Base-by-base conservation (phyloP, 106 monocot species). In the Apostasia ramifera region DNA sequence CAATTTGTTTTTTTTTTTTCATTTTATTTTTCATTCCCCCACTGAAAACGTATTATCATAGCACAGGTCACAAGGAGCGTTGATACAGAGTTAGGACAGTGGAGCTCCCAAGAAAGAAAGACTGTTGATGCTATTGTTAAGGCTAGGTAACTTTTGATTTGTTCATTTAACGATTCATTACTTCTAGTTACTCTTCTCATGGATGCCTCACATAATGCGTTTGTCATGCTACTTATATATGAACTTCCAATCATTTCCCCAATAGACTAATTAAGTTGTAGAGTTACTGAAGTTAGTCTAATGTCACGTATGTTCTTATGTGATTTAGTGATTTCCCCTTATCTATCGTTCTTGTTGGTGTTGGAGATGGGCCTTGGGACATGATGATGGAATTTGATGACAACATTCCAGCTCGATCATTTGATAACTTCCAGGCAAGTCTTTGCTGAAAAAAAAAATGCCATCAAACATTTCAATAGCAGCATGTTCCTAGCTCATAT, bases 361-460 rank as follows among this genome's bases (percentile, higher is more conserved):
- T 95, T 69, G 95, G 95, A 39, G 95, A 95, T 81, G 95, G 95
- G 11, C 95, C 95, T 49, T 95, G 95, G 95, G 91, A 91, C 70
- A 86, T 77, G 73, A 95, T 95, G 95, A 88, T 77, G 65, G 84
- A 95, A 82, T 95, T 95, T 75, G 91, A 95, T 75, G 95, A 95
- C 64, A 95, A 95, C 67, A 95, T 95, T 70, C 86, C 95, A 52
- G 63, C 85, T 12, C 73, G 95, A 53, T 44, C 82, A 37, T 95
- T 95, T 75, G 95, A 95, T 62, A 95, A 95, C 76, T 95, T 95
- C 72, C 95, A 95, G 82, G 91, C 80, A 79, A 67, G 53, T 10
- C 14, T 43, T 48, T 65, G 14, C 0, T 7, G 42, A 47, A 46
- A 59, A 59, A 59, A 40, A 59, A 59, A 59, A 59, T 59, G 26